Evolutionary conservation across 768 basidiomycete species (phyloP).

Genomic region (Termitomyces eurrhizus): DNA sequence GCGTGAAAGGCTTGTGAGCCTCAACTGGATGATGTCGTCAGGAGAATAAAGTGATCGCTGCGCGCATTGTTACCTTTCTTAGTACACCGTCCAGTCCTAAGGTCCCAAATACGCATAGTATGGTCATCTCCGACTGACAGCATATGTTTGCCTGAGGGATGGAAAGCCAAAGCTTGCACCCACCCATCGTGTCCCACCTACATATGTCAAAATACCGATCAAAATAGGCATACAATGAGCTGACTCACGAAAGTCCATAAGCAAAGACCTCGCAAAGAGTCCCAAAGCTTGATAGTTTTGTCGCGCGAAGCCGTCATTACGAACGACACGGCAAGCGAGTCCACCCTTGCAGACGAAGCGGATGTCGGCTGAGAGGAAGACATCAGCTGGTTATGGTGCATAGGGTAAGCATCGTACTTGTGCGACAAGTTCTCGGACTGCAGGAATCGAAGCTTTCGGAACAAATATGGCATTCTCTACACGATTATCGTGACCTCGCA

Average conservation of each 20-base stretch:
- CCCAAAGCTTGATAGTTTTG: constrained; percentile 75
- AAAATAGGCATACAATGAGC: no score
- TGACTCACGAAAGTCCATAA: constrained; percentile 49
- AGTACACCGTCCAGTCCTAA: constrained; percentile 59
- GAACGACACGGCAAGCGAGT: constrained; percentile 31
- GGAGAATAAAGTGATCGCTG: not conserved
- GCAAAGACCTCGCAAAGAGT: constrained; percentile 60
- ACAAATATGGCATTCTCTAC: constrained; percentile 68
- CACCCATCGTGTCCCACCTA: constrained; percentile 62
- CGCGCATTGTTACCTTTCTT: constrained; percentile 58
- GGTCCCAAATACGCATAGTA: constrained; percentile 72
- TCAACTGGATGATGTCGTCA: constrained; percentile 3
- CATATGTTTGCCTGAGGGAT: constrained; percentile 67
- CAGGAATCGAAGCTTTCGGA: constrained; percentile 50
- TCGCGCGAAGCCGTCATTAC: constrained; percentile 71
- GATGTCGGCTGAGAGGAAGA: constrained; percentile 3
- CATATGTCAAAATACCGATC: not conserved
- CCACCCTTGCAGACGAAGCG: constrained; percentile 3
- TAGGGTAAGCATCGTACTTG: constrained; percentile 3
- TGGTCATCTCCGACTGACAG: constrained; percentile 42
- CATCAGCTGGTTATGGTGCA: not conserved
- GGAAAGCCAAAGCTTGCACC: constrained; percentile 67
- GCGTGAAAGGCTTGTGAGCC: constrained; percentile 12
- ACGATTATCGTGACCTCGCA: constrained; percentile 71
- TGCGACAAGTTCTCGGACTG: constrained; percentile 59